phyloP scores from a whole-genome alignment of 139 green algal species.

The Picochlorum costavermella region DNA sequence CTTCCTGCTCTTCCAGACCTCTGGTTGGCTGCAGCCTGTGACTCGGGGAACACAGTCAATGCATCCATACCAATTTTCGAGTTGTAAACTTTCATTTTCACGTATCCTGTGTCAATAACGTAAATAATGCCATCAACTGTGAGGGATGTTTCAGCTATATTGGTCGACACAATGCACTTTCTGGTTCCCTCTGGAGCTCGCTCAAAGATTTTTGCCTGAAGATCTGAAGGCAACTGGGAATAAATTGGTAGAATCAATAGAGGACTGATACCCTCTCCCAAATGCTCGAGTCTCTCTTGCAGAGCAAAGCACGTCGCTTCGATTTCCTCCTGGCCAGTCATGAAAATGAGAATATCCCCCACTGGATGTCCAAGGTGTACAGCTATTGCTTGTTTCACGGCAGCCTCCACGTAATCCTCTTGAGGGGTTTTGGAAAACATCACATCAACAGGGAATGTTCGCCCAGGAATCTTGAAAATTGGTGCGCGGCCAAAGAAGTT shows the following conservation, averaged over 20 bases:
- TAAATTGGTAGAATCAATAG: conserved; percentile 95
- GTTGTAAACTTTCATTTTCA: conserved; percentile 97
- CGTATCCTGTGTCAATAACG: conserved; percentile 88
- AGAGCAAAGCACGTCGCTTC: conserved; percentile 80
- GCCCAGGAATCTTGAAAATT: conserved; percentile 87
- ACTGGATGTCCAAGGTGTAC: conserved; percentile 83
- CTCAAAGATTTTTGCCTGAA: conserved; percentile 97
- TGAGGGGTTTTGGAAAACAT: conserved; percentile 82
- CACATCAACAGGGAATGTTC: conserved; percentile 94
- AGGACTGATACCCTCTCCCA: conserved; percentile 56
- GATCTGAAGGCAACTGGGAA: conserved; percentile 80
- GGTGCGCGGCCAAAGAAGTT: conserved; percentile 84
- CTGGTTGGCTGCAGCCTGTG: conserved; percentile 78
- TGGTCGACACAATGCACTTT: conserved; percentile 89
- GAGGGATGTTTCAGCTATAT: conserved; percentile 96
- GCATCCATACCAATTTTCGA: conserved; percentile 97
- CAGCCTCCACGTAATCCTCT: conserved; percentile 96
- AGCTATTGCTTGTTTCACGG: conserved; percentile 90
- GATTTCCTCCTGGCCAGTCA: conserved; percentile 97
- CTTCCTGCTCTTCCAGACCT: conserved; percentile 77
- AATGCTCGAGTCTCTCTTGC: conserved; percentile 66
- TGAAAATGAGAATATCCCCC: conserved; percentile 97
- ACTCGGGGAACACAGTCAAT: conserved; percentile 81
- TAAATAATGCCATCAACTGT: conserved; percentile 95
- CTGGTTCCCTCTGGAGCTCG: conserved; percentile 73